Conservation (phyloP, 2,329 filamentous ascomycete species). For the Claviceps humidiphila region DNA sequence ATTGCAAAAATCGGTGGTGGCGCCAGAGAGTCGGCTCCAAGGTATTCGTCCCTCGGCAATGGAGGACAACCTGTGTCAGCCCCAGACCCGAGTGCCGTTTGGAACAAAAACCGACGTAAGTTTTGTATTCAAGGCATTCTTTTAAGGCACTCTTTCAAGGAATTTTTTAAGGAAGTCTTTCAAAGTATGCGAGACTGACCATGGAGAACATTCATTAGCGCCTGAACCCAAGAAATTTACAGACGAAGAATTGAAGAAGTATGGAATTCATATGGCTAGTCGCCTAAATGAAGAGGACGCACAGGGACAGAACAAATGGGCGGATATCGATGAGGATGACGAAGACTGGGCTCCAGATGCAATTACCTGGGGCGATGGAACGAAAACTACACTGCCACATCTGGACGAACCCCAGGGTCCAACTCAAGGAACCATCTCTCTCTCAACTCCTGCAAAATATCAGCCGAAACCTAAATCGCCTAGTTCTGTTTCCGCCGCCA, state of each 20-base stretch:
- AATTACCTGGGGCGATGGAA: conserved; percentile 80
- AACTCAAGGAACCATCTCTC: conserved; percentile 14
- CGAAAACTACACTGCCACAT: conserved; percentile 62
- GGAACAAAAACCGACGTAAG: conserved; percentile 82
- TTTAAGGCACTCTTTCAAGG: background rate
- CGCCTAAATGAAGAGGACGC: conserved; percentile 63
- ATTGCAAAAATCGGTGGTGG: conserved; percentile 61
- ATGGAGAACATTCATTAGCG: conserved; percentile 39
- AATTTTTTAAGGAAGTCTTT: too few species aligned
- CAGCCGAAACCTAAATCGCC: conserved; percentile 34
- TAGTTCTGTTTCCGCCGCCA: conserved; percentile 20
- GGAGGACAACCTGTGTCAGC: conserved; percentile 46
- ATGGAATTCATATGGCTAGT: conserved; percentile 73
- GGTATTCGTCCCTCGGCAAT: conserved; percentile 32
- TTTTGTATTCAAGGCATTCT: conserved; percentile 8
- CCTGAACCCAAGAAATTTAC: conserved; percentile 72
- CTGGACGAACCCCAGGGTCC: conserved; percentile 35
- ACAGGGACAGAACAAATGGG: conserved; percentile 71
- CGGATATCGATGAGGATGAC: conserved; percentile 79
- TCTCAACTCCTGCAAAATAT: conserved; percentile 11
- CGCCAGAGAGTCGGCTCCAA: conserved; percentile 37
- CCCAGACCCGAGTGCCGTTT: conserved; percentile 63
- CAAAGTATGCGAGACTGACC: conserved; percentile 12
- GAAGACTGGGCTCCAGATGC: conserved; percentile 78
- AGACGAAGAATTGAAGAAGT: conserved; percentile 76